Base-by-base conservation (phyloP, 2,329 filamentous ascomycete species). In the Corinectria fuckeliana region DNA sequence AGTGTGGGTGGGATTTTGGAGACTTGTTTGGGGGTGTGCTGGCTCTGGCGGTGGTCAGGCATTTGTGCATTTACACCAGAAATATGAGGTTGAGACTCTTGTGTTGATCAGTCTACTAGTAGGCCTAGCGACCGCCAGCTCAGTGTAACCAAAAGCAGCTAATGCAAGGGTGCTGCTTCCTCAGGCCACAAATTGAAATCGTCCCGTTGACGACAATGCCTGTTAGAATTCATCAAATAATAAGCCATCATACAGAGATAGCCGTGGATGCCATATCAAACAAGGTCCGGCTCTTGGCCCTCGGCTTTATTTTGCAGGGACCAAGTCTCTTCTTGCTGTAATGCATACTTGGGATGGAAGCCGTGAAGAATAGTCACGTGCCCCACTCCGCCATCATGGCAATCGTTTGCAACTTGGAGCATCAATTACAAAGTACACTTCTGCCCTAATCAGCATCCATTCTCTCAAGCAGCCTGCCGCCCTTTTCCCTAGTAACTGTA, bases 21-120 rank as follows among this genome's bases (percentile, higher is more conserved):
- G 53, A 50, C 39, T 58, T 56, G 55, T 66, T 66, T 68, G 50
- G 53, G 56, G 44, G 49, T 41, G n/a, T 21, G 42, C 52, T 53
- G 44, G 38, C 54, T 53, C 44, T 34, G 23, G 39, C 38, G 42
- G 51, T 62, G 56, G 48, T 68, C 61, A 71, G 69, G 69, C 69
- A 71, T 63, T 67, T 71, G 54, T 70, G 69, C 69, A 69, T 71
- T 68, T 69, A 61, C 64, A 70, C 67, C 66, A 67, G 69, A 70
- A 69, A 71, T 71, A 70, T 71, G 65, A 71, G 65, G 69, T 71
- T 69, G 58, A 62, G 44, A 63, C 53, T 63, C 52, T 57, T 57
- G 56, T 65, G 51, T 66, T 55, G 60, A 58, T 56, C 64, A 58
- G 50, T 59, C 50, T n/a, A n/a, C n/a, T n/a, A n/a, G n/a, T n/a